Base-by-base conservation (phyloP, 768 basidiomycete species). In the Hortiboletus flavorubellus region DNA sequence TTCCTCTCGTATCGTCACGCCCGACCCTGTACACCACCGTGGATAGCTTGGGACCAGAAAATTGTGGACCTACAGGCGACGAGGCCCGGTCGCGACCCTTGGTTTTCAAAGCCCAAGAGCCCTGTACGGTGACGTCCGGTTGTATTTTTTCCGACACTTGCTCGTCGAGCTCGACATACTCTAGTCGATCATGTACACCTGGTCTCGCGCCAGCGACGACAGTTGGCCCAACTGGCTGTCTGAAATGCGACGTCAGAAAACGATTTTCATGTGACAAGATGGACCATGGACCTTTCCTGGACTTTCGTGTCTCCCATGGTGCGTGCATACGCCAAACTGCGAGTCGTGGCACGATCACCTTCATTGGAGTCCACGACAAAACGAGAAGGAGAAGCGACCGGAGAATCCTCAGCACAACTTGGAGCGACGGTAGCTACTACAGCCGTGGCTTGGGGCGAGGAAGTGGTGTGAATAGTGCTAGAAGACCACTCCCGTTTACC, bases 241-340 rank as follows among this genome's bases (percentile, higher is more conserved):
- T 66, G 7, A 43, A 34, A 46, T 8, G 4, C 15, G 16, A 29
- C 16, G 6, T 64, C 45, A 59, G 31, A 43, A 56, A 30, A 16
- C 15, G 5, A 33, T 3, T 26, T 10, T 16, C 16, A 10, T 4
- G 23, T 2, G 12, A 33, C 11, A 40, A 48, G n/a, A 37, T 16
- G 54, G 18, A 53, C 33, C 18, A 43, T 10, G 6, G 12, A 11
- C n/a, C 29, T 42, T 38, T 52, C 38, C 26, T 39, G 29, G 1
- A 26, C 12, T 14, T 16, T 10, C 11, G 11, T 37, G 38, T 30
- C 29, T 7, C 37, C 12, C 10, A 18, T 21, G 8, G 10, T 8
- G 16, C 9, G 49, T 5, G 5, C 40, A 38, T 45, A 23, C 10
- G 35, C 53, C 2, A 47, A 16, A 11, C 12, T 11, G 33, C 21